Percentiles rank a stretch among this genome's conserved stretches.
Conservation (phyloP, 2,329 filamentous ascomycete species). For the Daldinia eschscholtzii region DNA sequence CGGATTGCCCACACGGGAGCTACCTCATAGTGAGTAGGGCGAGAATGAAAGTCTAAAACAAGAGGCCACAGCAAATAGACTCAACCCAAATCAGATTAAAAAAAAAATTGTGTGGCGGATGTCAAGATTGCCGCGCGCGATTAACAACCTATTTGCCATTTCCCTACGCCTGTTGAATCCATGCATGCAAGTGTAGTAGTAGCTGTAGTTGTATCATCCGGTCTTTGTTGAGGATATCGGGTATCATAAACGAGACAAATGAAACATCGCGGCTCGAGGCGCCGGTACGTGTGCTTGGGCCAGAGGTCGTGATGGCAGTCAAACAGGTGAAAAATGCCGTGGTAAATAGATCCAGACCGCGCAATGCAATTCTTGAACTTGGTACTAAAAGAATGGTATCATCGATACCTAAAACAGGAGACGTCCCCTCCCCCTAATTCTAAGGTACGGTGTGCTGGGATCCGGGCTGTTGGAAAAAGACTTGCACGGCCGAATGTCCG, state of each 20-base stretch:
- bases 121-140: slow-evolving; percentile 18
- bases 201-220: slow-evolving; percentile 28
- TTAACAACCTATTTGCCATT: slow-evolving; percentile 17
- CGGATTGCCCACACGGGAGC: slow-evolving; percentile 18
- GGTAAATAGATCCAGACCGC: slow-evolving; percentile 19
- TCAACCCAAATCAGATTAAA: neutral
- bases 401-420: slow-evolving; percentile 8
- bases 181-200: slow-evolving; percentile 39
- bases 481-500: neutral
- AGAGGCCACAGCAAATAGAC: slow-evolving; percentile 3
- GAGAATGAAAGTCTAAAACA: slow-evolving; percentile 35
- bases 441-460: neutral
- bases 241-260: slow-evolving; percentile 43
- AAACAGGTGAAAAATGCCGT: slow-evolving; percentile 7
- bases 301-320: slow-evolving; percentile 20
- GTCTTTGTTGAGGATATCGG: slow-evolving; percentile 35
- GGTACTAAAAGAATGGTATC: slow-evolving; percentile 12
- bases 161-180: slow-evolving; percentile 35
- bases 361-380: slow-evolving; percentile 14
- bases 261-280: slow-evolving; percentile 27
- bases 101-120: slow-evolving; percentile 5
- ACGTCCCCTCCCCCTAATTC: neutral
- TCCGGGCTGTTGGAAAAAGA: neutral
- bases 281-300: slow-evolving; percentile 26
- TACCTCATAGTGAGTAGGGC: slow-evolving; percentile 19